Base-by-base conservation (phyloP, 257 asterid genomes). In the Ballota nigra region DNA sequence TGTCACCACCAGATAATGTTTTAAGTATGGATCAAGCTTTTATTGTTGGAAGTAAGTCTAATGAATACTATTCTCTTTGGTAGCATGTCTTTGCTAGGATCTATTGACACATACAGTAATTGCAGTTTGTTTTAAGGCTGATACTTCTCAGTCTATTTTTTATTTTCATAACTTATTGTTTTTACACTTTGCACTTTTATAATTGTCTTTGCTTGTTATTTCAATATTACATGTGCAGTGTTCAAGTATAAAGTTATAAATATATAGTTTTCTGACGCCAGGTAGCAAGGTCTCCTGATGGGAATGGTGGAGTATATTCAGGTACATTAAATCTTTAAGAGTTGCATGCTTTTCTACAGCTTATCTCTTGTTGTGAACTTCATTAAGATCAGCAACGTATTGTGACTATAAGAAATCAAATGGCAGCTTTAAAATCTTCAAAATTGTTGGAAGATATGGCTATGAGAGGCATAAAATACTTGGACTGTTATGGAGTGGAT, bases 241-340 rank as follows among this genome's bases (percentile, higher is more conserved):
- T 74, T n/a, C 23, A 9, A 69, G 58, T 28, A 51, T 61, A 15
- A 52, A 23, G 31, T 69, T 51, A 68, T 73, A 72, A 75, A 64
- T 60, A 72, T 71, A 56, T 74, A 75, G 77, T 68, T 76, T 80
- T 77, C 66, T 73, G 52, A 84, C 70, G 45, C 86, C 89, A 94
- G 99, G 92, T 91, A 51, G 96, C 97, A 15, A 91, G 88, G 83
- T 90, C 99, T 73, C 99, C 97, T 63, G 99, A 94, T 82, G 99
- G 99, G 74, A 94, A 94, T 68, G 99, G 97, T 62, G 99, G 99
- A 80, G 92, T 94, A 63, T 91, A 88, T 89, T 73, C 99, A 82
- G 97, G 99, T 94, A 76, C 10, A 36, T 59, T 75, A 29, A 34
- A 49, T 66, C 73, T 38, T n/a, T 60, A 38, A 38, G 41, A 53